These are phyloP conservation scores for Leccinellum rugosiceps DNA, from an alignment of 768 basidiomycete species.

Conservation along the genomic window DNA sequence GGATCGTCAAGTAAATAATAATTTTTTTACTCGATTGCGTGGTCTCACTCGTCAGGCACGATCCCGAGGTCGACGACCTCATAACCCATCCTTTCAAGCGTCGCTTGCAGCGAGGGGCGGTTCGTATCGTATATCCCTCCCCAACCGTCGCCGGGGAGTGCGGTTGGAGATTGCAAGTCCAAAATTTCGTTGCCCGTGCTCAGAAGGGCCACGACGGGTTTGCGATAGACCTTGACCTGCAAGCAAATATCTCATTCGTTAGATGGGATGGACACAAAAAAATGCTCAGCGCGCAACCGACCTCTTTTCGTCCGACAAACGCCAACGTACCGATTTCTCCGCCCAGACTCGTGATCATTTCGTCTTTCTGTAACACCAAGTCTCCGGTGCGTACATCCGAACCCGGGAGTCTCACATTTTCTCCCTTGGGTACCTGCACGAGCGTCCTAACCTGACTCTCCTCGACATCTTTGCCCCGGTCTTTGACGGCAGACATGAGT, in stretches of 20 bases:
- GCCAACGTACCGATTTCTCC: slow-evolving; percentile 83
- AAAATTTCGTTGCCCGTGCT: slow-evolving; percentile 85
- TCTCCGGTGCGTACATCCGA: slow-evolving; percentile 72
- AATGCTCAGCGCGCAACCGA: slow-evolving; percentile 26
- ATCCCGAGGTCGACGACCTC: slow-evolving; percentile 79
- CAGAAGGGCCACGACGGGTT: slow-evolving; percentile 74
- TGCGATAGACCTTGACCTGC: slow-evolving; percentile 67
- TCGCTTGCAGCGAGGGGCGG: slow-evolving; percentile 70
- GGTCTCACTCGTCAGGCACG: slow-evolving; percentile 62
- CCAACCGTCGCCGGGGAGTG: slow-evolving; percentile 44
- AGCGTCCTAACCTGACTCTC: slow-evolving; percentile 71
- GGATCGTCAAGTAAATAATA: neutral
- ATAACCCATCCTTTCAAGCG: slow-evolving; percentile 71
- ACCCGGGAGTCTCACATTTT: slow-evolving; percentile 72
- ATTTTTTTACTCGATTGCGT: neutral
- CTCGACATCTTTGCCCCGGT: slow-evolving; percentile 45
- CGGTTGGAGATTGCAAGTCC: slow-evolving; percentile 50
- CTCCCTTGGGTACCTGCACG: slow-evolving; percentile 54
- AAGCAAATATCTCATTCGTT: neutral
- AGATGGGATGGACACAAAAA: neutral
- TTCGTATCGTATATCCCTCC: slow-evolving; percentile 85
- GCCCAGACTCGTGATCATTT: slow-evolving; percentile 59
- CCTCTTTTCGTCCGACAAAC: slow-evolving; percentile 74
- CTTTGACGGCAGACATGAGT: slow-evolving; percentile 52
- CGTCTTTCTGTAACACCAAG: slow-evolving; percentile 59